phyloP scores from a whole-genome alignment of 148 eudicot species.

The Persicaria tinctoria region DNA sequence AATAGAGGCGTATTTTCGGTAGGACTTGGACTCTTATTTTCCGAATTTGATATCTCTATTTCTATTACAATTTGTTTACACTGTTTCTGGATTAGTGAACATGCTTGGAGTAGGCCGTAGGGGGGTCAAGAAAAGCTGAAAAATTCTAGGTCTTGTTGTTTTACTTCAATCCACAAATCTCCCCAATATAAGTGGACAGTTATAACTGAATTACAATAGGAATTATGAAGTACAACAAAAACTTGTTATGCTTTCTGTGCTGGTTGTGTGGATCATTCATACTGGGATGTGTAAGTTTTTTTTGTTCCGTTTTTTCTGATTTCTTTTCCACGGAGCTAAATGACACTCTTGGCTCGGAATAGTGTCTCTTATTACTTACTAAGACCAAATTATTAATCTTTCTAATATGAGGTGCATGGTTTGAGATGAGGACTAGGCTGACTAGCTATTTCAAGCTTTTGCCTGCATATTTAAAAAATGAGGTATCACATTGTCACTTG shows the following conservation, averaged over 20 bases:
- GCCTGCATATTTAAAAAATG: neutral
- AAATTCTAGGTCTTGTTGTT: slow-evolving; percentile 7
- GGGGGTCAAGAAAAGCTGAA: neutral
- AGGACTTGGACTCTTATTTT: neutral
- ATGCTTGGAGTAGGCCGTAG: neutral
- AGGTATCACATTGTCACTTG: neutral
- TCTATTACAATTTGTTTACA: neutral
- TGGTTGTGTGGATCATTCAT: neutral
- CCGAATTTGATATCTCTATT: neutral
- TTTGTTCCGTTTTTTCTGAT: neutral
- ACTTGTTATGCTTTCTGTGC: neutral
- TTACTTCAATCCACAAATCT: neutral
- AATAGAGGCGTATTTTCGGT: neutral
- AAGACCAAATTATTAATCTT: too few species aligned
- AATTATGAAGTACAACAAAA: neutral
- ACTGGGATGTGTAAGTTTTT: neutral
- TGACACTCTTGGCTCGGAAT: neutral
- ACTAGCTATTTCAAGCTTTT: neutral
- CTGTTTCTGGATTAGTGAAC: neutral
- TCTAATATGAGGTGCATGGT: neutral
- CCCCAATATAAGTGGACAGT: neutral
- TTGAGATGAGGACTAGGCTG: neutral
- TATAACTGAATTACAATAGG: neutral
- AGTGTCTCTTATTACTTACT: neutral
- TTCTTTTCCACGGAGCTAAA: neutral